Conservation (phyloP, 2,329 filamentous ascomycete species). For the Dothideomycetes sp. region DNA sequence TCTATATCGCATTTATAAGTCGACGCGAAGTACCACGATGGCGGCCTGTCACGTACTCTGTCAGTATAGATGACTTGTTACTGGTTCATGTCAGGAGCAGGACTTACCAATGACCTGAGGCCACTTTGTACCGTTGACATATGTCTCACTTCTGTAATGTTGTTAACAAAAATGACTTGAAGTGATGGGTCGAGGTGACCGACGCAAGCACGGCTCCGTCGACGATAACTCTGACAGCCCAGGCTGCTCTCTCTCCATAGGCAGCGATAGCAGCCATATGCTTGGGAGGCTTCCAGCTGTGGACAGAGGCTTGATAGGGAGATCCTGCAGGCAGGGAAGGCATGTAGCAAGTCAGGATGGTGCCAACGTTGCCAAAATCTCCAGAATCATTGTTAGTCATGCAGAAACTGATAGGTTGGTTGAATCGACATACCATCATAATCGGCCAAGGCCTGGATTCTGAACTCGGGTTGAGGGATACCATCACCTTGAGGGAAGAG, state of each 20-base stretch:
- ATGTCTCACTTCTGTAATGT: conserved; percentile 41
- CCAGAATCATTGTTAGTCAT: conserved; percentile 18
- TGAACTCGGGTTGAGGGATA: conserved; percentile 72
- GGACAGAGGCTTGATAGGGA: conserved; percentile 64
- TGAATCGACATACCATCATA: conserved; percentile 28
- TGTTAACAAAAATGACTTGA: not conserved
- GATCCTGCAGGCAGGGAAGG: conserved; percentile 51
- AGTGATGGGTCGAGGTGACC: conserved; percentile 17
- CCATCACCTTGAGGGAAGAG: conserved; percentile 57
- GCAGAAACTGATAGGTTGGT: not conserved
- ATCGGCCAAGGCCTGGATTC: conserved; percentile 63
- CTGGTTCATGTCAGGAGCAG: not conserved
- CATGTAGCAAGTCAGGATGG: conserved; percentile 63
- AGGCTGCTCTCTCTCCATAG: conserved; percentile 36
- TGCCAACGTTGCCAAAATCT: conserved; percentile 32
- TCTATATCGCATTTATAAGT: not conserved
- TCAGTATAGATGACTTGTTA: not conserved
- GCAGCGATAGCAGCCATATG: conserved; percentile 49
- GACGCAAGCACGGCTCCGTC: conserved; percentile 59
- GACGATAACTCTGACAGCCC: conserved; percentile 53
- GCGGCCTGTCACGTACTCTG: too few species aligned
- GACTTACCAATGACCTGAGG: conserved; percentile 44
- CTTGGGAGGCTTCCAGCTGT: conserved; percentile 59
- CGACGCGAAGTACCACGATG: not conserved
- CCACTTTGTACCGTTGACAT: conserved; percentile 45